Conservation (phyloP, 208 protist species). For the Acanthamoeba culbertsoni region DNA sequence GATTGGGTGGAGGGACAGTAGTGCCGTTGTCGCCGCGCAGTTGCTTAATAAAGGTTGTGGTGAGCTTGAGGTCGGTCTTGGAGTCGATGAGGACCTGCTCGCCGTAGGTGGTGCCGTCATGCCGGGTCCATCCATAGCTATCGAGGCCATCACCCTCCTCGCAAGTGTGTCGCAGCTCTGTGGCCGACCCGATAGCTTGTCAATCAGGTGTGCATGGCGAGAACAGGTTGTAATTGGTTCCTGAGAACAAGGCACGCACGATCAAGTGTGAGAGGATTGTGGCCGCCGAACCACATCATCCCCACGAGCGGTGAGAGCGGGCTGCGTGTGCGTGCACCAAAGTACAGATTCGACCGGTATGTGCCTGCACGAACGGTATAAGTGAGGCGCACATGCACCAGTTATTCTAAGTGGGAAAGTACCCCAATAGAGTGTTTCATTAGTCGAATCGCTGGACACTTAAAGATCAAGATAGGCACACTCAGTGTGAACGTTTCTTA, state of each 20-base stretch:
- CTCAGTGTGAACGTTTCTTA: too few relatives aligned
- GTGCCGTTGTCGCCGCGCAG: background rate
- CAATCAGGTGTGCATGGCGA: background rate
- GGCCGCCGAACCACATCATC: conserved; percentile 71
- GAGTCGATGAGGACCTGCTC: conserved; percentile 71
- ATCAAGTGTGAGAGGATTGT: background rate
- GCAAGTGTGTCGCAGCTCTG: conserved; percentile 67
- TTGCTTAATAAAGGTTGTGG: conserved; percentile 14
- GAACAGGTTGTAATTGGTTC: too few relatives aligned
- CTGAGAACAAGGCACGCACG: background rate
- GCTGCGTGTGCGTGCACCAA: conserved; percentile 70
- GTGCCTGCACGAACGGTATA: conserved; percentile 47
- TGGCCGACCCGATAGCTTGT: background rate
- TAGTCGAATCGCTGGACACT: background rate
- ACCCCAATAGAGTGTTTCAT: background rate
- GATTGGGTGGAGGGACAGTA: too few relatives aligned
- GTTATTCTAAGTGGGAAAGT: background rate
- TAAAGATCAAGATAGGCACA: too few relatives aligned
- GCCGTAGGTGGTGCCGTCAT: conserved; percentile 77
- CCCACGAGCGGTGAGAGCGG: conserved; percentile 63
- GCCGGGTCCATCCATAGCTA: conserved; percentile 71
- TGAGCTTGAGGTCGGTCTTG: conserved; percentile 41
- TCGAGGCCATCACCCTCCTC: conserved; percentile 64
- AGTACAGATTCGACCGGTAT: conserved; percentile 77
- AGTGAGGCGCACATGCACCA: background rate